Conservation (phyloP, 306 rosid genomes). For the Notholithocarpus densiflorus region DNA sequence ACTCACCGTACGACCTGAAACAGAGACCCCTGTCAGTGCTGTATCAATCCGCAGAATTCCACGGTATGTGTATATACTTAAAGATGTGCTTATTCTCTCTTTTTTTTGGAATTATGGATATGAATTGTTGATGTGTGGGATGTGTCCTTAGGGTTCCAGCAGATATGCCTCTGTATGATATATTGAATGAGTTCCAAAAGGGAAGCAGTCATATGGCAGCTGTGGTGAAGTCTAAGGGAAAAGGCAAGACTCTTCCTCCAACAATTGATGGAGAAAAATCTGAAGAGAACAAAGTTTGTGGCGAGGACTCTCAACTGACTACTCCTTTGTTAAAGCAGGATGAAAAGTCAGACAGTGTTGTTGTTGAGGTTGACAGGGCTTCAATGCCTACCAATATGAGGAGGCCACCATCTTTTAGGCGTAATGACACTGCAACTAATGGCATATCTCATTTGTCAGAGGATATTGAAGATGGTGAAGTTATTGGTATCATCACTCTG, state of each 20-base stretch:
- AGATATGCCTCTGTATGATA: conserved; percentile 96
- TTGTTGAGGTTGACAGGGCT: conserved; percentile 65
- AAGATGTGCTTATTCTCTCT: conserved; percentile 8
- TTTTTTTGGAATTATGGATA: conserved; percentile 12
- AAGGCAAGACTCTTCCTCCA: conserved; percentile 40
- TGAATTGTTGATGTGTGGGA: conserved; percentile 20
- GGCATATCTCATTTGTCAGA: conserved; percentile 38
- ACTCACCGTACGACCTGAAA: conserved; percentile 95
- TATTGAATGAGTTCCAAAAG: conserved; percentile 94
- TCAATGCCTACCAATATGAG: conserved; percentile 36
- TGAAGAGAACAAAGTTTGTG: conserved; percentile 33
- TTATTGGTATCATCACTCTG: conserved; percentile 90
- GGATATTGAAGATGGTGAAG: conserved; percentile 88
- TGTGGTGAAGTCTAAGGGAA: conserved; percentile 72
- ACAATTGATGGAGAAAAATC: conserved; percentile 44
- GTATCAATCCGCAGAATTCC: conserved; percentile 94
- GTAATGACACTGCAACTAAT: conserved; percentile 34
- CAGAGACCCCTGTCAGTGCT: conserved; percentile 92
- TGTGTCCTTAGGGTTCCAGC: conserved; percentile 77
- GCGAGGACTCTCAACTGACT: conserved; percentile 48
- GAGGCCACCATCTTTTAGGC: conserved; percentile 32
- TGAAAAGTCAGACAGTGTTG: conserved; percentile 39
- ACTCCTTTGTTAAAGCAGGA: conserved; percentile 67
- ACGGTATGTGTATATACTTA: conserved; percentile 49
- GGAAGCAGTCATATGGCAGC: conserved; percentile 99